A percentile compares a stretch with the other conserved stretches of the same genome.
Conservation (phyloP, 495 filamentous ascomycete species). For the Penicillium parvum region DNA sequence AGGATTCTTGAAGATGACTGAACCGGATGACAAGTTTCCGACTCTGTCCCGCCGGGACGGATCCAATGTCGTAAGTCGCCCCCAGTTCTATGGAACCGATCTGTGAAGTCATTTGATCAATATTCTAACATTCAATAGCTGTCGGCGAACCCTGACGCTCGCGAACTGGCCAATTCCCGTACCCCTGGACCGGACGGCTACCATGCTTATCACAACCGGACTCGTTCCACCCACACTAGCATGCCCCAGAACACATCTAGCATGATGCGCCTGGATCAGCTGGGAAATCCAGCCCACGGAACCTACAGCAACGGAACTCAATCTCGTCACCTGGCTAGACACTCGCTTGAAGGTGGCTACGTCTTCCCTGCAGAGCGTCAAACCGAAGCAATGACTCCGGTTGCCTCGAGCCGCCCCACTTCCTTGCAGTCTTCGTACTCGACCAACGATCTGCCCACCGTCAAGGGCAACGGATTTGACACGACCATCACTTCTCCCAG, state of each 20-base stretch:
- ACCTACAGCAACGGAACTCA: slow-evolving; percentile 16
- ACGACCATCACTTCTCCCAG: slow-evolving; percentile 54
- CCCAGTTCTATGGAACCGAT: neutral
- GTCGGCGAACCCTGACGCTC: slow-evolving; percentile 74
- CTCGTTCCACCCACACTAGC: slow-evolving; percentile 75
- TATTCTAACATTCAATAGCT: slow-evolving; percentile 48
- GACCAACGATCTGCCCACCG: slow-evolving; percentile 81
- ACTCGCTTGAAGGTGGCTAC: slow-evolving; percentile 54
- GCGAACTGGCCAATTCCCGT: slow-evolving; percentile 72
- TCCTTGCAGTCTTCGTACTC: slow-evolving; percentile 80
- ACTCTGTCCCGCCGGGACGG: slow-evolving; percentile 69
- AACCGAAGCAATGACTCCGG: slow-evolving; percentile 23
- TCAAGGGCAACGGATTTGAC: slow-evolving; percentile 56
- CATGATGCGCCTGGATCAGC: slow-evolving; percentile 34
- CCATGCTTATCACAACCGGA: slow-evolving; percentile 62
- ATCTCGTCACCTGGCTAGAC: slow-evolving; percentile 37
- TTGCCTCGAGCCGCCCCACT: slow-evolving; percentile 29
- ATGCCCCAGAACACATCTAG: slow-evolving; percentile 60
- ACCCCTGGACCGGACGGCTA: slow-evolving; percentile 63
- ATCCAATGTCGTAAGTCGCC: slow-evolving; percentile 59
- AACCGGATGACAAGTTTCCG: slow-evolving; percentile 78
- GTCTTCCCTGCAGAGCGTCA: slow-evolving; percentile 28
- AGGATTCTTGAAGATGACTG: slow-evolving; percentile 66
- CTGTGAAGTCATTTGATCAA: neutral
- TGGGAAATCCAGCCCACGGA: slow-evolving; percentile 22